Base-by-base conservation (phyloP, 345 rosid genomes). In the Rhodamnia rubescens region DNA sequence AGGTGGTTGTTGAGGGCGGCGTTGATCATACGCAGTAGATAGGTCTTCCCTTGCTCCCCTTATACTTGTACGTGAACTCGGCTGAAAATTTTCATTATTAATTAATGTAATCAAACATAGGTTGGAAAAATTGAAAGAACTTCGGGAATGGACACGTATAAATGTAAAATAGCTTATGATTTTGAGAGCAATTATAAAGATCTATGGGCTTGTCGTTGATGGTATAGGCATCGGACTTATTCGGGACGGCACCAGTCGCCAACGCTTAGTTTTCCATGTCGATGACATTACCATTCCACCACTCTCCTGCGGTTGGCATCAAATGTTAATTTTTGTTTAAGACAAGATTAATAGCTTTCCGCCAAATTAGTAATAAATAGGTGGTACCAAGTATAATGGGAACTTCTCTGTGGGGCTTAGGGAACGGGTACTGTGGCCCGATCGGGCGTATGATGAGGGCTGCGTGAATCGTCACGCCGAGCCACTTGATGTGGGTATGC, bases 121-220 rank as follows among this genome's bases (percentile, higher is more conserved):
- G 0, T 53, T 56, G 20, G n/a, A 61, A 44, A 57, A 0, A 11
- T 13, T 26, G 13, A 0, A 24, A 1, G 49, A 40, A 6, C 13
- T 1, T 3, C 21, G 0, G 20, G 32, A 44, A 57, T 29, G 20
- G 32, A 0, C 29, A 40, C 44, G 26, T 61, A 61, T 84, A 3
- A 8, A 53, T 42, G 5, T 14, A 59, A 64, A n/a, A 44, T 64
- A 15, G 11, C 93, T 90, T 87, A 96, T 97, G 84, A 29, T 90
- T 85, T 86, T 85, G 83, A 54, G 99, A 96, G 88, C 99, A 97
- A n/a, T 89, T 89, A 84, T 96, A 97, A 61, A 97, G 91, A 85
- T 95, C 88, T n/a, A 99, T 99, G 1, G 99, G 99, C 85, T 75
- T 74, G 10, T 99, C 99, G 83, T 97, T 96, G 47, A 97, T 96